Evolutionary conservation across 495 filamentous ascomycete genomes (phyloP).

Genomic region (Penicillium daleae): DNA sequence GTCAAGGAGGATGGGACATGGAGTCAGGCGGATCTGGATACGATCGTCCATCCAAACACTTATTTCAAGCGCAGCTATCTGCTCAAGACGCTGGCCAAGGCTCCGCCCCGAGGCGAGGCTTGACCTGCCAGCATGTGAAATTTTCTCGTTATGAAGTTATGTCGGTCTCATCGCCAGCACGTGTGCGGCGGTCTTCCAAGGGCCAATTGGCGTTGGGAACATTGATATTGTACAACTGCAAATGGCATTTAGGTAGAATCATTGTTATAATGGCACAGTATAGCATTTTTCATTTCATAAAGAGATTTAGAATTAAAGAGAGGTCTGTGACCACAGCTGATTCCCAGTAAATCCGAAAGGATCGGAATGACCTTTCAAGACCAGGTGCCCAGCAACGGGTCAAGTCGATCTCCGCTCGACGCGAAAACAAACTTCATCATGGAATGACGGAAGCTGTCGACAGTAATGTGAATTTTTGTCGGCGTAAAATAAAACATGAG

Average conservation of each 20-base stretch:
- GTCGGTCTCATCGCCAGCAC: slow-evolving; percentile 18
- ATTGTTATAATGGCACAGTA: slow-evolving; percentile 1
- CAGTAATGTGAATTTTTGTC: slow-evolving; percentile 61
- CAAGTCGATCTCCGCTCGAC: slow-evolving; percentile 67
- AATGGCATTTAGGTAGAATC: slow-evolving; percentile 16
- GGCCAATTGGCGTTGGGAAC: slow-evolving; percentile 27
- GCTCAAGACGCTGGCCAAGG: slow-evolving; percentile 65
- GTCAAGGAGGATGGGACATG: slow-evolving; percentile 82
- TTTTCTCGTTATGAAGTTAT: slow-evolving; percentile 37
- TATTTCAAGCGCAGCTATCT: slow-evolving; percentile 95
- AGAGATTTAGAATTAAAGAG: not conserved
- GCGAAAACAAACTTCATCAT: slow-evolving; percentile 66
- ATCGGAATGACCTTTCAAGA: slow-evolving; percentile 70
- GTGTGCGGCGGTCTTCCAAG: slow-evolving; percentile 14
- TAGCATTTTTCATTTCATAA: slow-evolving; percentile 4
- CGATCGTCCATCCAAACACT: slow-evolving; percentile 95
- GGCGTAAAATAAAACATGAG: slow-evolving; percentile 52
- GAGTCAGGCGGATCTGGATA: slow-evolving; percentile 82
- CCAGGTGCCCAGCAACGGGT: slow-evolving; percentile 81
- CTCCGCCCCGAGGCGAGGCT: slow-evolving; percentile 32
- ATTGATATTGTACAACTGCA: slow-evolving; percentile 23
- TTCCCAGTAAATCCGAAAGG: slow-evolving; percentile 71
- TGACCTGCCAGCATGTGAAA: slow-evolving; percentile 24
- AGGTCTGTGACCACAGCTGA: slow-evolving; percentile 75
- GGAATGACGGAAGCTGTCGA: slow-evolving; percentile 56